Evolutionary conservation across 805 yeast genomes (phyloP).

Genomic region (Naumovozyma baii): DNA sequence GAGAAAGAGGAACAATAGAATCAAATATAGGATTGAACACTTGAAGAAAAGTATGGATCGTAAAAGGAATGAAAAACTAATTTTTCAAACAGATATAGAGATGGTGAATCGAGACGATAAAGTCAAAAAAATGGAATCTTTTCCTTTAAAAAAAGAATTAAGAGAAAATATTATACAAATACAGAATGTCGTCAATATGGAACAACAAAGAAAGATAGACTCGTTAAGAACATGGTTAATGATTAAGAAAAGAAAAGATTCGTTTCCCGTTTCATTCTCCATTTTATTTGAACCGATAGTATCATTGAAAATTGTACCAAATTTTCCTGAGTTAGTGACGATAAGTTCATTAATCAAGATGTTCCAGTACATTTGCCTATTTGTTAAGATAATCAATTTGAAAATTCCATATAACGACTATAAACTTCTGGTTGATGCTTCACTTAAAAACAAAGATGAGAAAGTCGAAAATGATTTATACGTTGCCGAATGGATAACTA

Average conservation of each 20-base stretch:
- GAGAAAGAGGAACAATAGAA: neutral
- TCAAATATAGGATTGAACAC: neutral
- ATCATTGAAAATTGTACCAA: slow-evolving; percentile 14
- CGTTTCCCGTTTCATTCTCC: slow-evolving; percentile 16
- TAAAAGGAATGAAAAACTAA: too few species aligned
- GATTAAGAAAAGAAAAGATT: slow-evolving; percentile 10
- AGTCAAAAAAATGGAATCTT: neutral
- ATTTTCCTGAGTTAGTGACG: slow-evolving; percentile 12
- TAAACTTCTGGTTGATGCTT: neutral
- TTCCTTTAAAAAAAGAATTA: neutral
- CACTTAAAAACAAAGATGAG: too few species aligned
- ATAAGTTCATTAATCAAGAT: slow-evolving; percentile 14
- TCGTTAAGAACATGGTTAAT: slow-evolving; percentile 16
- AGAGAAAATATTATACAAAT: slow-evolving; percentile 10
- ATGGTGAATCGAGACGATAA: too few species aligned
- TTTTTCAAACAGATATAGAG: too few species aligned
- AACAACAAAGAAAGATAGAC: slow-evolving; percentile 8
- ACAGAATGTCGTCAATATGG: slow-evolving; percentile 6
- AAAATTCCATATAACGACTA: slow-evolving; percentile 8
- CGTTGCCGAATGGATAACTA: slow-evolving; percentile 8
- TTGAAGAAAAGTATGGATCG: neutral
- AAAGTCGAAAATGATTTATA: neutral
- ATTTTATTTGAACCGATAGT: slow-evolving; percentile 18
- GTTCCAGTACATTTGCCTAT: slow-evolving; percentile 12
- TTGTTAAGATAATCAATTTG: slow-evolving; percentile 10